Base-by-base conservation (phyloP, 1,284 basidiomycete genomes). In the Vanrija humicola region DNA sequence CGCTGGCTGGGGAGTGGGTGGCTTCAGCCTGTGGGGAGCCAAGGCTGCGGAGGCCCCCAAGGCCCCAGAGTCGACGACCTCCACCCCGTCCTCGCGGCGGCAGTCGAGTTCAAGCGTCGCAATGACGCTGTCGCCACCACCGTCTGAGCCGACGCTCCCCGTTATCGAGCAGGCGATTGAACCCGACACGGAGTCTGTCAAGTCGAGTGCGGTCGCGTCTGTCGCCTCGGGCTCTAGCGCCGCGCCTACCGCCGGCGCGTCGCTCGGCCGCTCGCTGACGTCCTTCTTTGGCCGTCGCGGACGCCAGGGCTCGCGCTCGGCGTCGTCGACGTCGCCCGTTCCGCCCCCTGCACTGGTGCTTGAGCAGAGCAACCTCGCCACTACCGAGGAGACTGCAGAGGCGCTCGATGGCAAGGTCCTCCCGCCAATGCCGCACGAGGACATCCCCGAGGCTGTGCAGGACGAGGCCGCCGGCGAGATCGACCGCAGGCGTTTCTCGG, bases 281-380 rank as follows among this genome's bases (percentile, higher is more conserved):
- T 54, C 52, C n/a, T 61, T 61, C 47, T 61, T 61, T 12, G 59
- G 49, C 18, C 55, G 59, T 19, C 29, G 50, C 15, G 18, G 42
- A 1, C 18, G 19, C 3, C 38, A 28, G 14, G 25, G 19, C 21
- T 21, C 50, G 5, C 18, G n/a, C 28, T 25, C 50, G 9, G 39
- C 21, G 7, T 7, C 28, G 12, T 9, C 50, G 8, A 43, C 42
- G 3, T 19, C 50, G 2, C 28, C 50, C 39, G 21, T 23, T 23
- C 39, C 14, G 15, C 21, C 38, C 4, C n/a, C 46, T 5, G 34
- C 34, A 2, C 34, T 34, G 9, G 34, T 34, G 7, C 34, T 34
- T 10, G 34, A 34, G 19, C 19, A 38, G 15, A 38, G 25, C 19
- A 21, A 38, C 10, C 19, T 40, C 19, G n/a, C 38, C 34, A 5